Evolutionary conservation across 768 basidiomycete species (phyloP).

Genomic region (Tylopilus felleus): DNA sequence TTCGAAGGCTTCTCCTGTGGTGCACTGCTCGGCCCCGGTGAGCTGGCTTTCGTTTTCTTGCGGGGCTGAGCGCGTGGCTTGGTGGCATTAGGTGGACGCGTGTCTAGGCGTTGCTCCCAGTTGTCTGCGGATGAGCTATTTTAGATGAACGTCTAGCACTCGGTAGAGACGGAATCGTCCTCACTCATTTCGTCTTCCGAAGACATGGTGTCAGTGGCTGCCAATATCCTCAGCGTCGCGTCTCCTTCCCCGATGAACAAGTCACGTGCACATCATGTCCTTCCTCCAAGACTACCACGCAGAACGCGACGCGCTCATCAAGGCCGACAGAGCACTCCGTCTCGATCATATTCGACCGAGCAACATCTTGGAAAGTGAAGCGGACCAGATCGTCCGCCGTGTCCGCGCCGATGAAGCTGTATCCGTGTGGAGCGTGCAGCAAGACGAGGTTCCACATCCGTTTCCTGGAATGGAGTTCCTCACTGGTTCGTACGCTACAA

Average conservation of each 20-base stretch:
- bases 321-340: constrained; percentile 47
- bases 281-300: constrained; percentile 20
- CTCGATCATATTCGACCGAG: constrained; percentile 38
- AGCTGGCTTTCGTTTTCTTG: constrained; percentile 18
- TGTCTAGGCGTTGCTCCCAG: constrained; percentile 14
- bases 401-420: constrained; percentile 54
- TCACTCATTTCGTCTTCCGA: constrained; percentile 34
- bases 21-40: constrained; percentile 12
- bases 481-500: constrained; percentile 44
- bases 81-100: constrained; percentile 6
- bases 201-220: constrained; percentile 27
- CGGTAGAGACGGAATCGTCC: constrained; percentile 2
- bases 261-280: constrained; percentile 12
- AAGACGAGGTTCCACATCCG: constrained; percentile 52
- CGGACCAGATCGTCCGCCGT: constrained; percentile 53
- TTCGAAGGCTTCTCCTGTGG: constrained; percentile 21
- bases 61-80: constrained; percentile 16
- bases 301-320: constrained; percentile 31
- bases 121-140: constrained; percentile 22
- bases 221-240: neutral
- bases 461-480: constrained; percentile 81
- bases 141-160: constrained; percentile 23
- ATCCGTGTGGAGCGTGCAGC: constrained; percentile 57
- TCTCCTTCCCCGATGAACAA: neutral
- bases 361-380: constrained; percentile 43